phyloP scores from a whole-genome alignment of 139 green algal species.

The Micromonas pusilla region DNA sequence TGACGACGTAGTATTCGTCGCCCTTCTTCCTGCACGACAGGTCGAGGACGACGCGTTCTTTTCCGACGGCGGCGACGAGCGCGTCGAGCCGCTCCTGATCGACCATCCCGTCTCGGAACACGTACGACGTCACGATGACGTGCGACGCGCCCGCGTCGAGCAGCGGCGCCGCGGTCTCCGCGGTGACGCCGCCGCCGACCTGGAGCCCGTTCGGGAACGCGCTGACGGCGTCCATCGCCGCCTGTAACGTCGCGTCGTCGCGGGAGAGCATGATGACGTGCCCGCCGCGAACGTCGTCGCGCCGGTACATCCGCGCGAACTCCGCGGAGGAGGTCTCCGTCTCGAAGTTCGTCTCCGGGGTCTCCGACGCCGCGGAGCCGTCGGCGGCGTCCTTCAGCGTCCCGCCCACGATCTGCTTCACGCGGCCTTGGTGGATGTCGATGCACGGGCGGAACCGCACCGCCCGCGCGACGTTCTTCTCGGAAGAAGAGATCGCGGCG shows the following conservation, averaged over 20 bases:
- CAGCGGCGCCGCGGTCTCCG: constrained; percentile 71
- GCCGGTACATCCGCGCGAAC: constrained; percentile 79
- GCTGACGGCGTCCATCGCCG: constrained; percentile 65
- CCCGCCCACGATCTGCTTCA: constrained; percentile 98
- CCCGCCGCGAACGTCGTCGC: constrained; percentile 71
- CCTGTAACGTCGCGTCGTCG: constrained; percentile 52
- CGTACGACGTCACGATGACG: constrained; percentile 88
- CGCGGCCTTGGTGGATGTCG: constrained; percentile 96
- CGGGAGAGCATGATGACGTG: constrained; percentile 94
- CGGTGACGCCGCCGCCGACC: constrained; percentile 84
- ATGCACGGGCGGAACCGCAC: constrained; percentile 91
- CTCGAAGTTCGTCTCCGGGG: constrained; percentile 89
- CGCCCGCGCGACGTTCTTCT: constrained; percentile 2
- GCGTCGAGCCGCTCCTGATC: constrained; percentile 66
- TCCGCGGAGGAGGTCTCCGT: constrained; percentile 68
- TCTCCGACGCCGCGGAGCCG: constrained; percentile 15
- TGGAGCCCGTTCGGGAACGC: constrained; percentile 85
- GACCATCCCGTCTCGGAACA: constrained; percentile 82
- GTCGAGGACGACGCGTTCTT: constrained; percentile 85
- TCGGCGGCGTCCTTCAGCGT: constrained; percentile 72
- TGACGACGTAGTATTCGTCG: constrained; percentile 63
- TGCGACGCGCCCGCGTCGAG: constrained; percentile 84
- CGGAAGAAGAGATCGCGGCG: too few relatives aligned
- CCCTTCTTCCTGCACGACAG: constrained; percentile 80
- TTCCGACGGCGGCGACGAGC: constrained; percentile 76